phyloP scores from a whole-genome alignment of 345 rosid species.

The Limnanthes douglasii region DNA sequence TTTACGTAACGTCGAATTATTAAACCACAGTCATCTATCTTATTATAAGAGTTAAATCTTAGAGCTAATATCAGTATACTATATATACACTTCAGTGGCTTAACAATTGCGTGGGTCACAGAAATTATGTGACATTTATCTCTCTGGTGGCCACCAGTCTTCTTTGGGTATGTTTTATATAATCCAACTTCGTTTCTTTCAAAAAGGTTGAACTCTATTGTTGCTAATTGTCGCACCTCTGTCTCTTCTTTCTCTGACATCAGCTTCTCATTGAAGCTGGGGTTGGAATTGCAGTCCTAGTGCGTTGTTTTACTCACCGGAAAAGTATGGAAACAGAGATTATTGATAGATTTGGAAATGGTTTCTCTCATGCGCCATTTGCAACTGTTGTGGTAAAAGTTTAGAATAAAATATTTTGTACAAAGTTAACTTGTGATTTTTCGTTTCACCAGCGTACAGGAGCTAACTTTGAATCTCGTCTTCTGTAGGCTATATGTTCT shows the following conservation, averaged over 20 bases:
- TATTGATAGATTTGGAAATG: slow-evolving; percentile 90
- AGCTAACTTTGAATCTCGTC: slow-evolving; percentile 12
- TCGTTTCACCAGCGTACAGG: slow-evolving; percentile 1
- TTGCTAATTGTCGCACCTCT: too few relatives aligned
- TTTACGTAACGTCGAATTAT: too few relatives aligned
- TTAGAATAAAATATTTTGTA: slow-evolving; percentile 1
- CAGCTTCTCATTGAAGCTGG: slow-evolving; percentile 88
- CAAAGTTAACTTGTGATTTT: slow-evolving; percentile 1
- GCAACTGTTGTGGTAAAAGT: slow-evolving; percentile 83
- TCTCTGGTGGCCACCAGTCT: slow-evolving; percentile 77
- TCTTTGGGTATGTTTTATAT: slow-evolving; percentile 58
- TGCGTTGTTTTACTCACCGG: slow-evolving; percentile 77
- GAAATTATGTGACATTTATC: slow-evolving; percentile 76
- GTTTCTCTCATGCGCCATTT: slow-evolving; percentile 91
- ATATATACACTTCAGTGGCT: slow-evolving; percentile 76
- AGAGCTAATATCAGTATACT: too few relatives aligned
- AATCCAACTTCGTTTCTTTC: neutral
- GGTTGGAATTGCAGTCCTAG: slow-evolving; percentile 80
- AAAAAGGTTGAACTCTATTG: too few relatives aligned
- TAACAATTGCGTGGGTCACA: slow-evolving; percentile 93
- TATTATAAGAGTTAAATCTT: too few relatives aligned
- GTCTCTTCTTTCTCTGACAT: slow-evolving; percentile 5
- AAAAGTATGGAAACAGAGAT: slow-evolving; percentile 77
- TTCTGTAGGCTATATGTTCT: slow-evolving; percentile 67
- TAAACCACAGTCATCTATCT: too few relatives aligned